phyloP scores from a whole-genome alignment of 2,329 filamentous ascomycete species.

The Fusarium beomiforme region DNA sequence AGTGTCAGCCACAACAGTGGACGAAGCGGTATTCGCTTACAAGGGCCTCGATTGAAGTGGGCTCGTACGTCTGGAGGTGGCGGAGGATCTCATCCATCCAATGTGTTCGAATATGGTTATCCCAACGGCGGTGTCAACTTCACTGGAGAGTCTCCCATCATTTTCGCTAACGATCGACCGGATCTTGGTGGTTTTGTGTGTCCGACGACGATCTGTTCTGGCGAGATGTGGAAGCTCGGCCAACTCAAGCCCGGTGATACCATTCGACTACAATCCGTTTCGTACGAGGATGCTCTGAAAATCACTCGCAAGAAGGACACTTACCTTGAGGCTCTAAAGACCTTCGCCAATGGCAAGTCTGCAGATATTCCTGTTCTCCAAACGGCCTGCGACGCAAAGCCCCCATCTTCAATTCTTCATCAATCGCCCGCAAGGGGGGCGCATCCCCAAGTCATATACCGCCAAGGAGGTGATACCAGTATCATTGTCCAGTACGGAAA shows the following conservation, averaged over 20 bases:
- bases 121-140: conserved; percentile 44
- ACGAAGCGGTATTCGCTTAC: conserved; percentile 66
- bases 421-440: not conserved
- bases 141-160: conserved; percentile 48
- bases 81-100: conserved; percentile 70
- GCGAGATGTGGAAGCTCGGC: conserved; percentile 51
- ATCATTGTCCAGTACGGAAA: not conserved
- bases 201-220: conserved; percentile 44
- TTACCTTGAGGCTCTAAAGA: not conserved
- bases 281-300: not conserved
- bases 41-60: conserved; percentile 68
- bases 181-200: conserved; percentile 48
- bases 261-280: conserved; percentile 21
- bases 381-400: not conserved
- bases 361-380: not conserved
- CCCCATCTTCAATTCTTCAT: not conserved
- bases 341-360: not conserved
- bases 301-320: not conserved
- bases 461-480: not conserved
- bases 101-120: conserved; percentile 44
- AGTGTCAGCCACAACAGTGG: not conserved
- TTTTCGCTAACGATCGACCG: conserved; percentile 48
- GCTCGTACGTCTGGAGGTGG: conserved; percentile 69
- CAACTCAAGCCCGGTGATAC: conserved; percentile 47
- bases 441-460: not conserved